Percentiles rank a stretch among this genome's conserved stretches.
Evolutionary conservation across 768 basidiomycete genomes (phyloP).

Genomic region (Cyathus striatus): DNA sequence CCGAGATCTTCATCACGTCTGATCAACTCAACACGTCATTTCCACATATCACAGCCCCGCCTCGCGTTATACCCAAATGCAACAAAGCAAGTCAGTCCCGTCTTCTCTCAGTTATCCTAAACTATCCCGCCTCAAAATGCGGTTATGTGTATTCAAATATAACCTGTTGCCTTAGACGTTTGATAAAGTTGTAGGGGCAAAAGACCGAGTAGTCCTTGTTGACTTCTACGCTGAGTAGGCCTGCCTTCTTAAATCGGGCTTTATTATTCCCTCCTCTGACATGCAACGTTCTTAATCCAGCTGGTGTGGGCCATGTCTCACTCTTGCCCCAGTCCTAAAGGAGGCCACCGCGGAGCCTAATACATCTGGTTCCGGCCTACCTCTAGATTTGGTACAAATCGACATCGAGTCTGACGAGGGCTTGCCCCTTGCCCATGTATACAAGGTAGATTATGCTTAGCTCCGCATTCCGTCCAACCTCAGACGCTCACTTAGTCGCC

Average conservation of each 20-base stretch:
- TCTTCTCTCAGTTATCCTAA: too few relatives aligned
- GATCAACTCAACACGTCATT: too few relatives aligned
- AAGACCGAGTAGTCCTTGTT: conserved; percentile 57
- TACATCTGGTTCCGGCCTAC: conserved; percentile 46
- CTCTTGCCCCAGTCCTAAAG: conserved; percentile 66
- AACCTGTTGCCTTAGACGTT: conserved; percentile 26
- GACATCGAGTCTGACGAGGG: conserved; percentile 57
- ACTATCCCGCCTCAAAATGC: too few relatives aligned
- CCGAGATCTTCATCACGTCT: too few relatives aligned
- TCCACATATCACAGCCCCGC: conserved; percentile 38
- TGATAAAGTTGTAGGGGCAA: conserved; percentile 27
- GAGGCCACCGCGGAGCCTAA: conserved; percentile 43
- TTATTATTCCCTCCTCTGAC: background rate
- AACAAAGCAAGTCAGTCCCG: too few relatives aligned
- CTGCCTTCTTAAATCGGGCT: background rate
- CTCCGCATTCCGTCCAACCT: too few relatives aligned
- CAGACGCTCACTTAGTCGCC: too few relatives aligned
- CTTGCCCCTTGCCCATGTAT: conserved; percentile 41
- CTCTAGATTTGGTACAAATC: conserved; percentile 70
- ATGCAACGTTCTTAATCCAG: conserved; percentile 28
- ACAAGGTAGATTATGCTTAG: conserved; percentile 32
- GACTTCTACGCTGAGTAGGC: conserved; percentile 81
- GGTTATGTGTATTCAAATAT: conserved; percentile 10
- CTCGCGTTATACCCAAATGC: conserved; percentile 40
- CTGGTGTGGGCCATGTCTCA: conserved; percentile 77